phyloP scores from a whole-genome alignment of 331 rosid genomes.

The Quercus phellos region DNA sequence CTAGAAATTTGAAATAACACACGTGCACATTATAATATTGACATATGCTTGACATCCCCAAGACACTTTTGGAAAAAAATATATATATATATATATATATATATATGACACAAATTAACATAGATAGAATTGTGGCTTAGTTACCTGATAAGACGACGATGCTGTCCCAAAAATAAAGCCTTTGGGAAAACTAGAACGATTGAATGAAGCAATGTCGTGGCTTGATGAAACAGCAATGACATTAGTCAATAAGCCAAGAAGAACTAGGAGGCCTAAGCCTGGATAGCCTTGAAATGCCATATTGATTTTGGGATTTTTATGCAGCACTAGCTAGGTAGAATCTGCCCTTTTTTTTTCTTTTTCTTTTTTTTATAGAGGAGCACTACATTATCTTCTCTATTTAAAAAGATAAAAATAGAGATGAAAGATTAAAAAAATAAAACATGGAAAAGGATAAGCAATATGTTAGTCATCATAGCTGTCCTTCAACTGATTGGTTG shows the following conservation, averaged over 20 bases:
- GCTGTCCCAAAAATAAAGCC: conserved; percentile 1
- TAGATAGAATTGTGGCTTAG: too few species aligned
- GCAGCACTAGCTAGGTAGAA: too few species aligned
- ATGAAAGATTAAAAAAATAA: too few species aligned
- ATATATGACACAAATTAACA: background rate
- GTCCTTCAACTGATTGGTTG: too few species aligned
- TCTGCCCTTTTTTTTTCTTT: too few species aligned
- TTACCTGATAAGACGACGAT: conserved; percentile 1
- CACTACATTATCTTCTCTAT: too few species aligned
- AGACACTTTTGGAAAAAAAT: background rate
- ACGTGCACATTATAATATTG: background rate
- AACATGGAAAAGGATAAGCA: too few species aligned
- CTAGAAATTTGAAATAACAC: background rate
- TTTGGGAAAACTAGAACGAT: background rate
- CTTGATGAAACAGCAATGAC: background rate
- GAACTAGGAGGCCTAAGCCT: background rate
- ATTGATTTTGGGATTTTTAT: background rate
- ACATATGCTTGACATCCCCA: background rate
- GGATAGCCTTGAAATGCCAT: background rate
- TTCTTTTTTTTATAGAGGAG: background rate
- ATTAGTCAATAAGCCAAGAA: background rate
- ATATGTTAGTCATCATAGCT: too few species aligned
- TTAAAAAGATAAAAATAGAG: too few species aligned
- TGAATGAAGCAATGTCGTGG: background rate
- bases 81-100: too few species aligned